These are phyloP conservation scores for Ilyonectria mors-panacis DNA, from an alignment of 2,329 filamentous ascomycete genomes.

Conservation along the genomic window DNA sequence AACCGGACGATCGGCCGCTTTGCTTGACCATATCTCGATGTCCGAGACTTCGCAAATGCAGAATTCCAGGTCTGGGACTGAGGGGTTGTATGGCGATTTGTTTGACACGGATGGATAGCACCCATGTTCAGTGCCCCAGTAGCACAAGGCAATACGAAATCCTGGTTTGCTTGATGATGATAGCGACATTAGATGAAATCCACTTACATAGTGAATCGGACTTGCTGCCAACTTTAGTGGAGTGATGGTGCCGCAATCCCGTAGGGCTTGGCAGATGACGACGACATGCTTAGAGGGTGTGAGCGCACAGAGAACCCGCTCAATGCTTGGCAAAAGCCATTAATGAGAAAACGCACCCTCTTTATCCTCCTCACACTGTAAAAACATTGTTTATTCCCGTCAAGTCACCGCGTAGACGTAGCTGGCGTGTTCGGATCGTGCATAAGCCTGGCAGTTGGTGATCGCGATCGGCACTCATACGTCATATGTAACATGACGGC, in stretches of 20 bases:
- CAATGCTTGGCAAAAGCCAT: neutral
- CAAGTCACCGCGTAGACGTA: neutral
- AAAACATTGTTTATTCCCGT: neutral
- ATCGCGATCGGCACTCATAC: neutral
- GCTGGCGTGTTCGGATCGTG: neutral
- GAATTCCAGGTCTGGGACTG: neutral
- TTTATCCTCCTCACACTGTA: neutral
- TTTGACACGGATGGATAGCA: neutral
- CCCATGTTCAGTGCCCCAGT: neutral
- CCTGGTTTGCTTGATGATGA: no score
- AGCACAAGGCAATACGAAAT: neutral
- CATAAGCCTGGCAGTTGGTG: neutral
- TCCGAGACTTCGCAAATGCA: neutral
- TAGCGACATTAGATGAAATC: no score
- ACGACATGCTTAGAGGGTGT: neutral
- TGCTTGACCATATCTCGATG: neutral
- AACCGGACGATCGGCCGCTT: neutral
- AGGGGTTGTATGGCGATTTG: no score
- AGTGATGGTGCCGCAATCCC: no score
- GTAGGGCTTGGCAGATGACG: neutral
- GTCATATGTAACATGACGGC: neutral
- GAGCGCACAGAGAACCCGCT: neutral
- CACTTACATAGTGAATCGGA: neutral
- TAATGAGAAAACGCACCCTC: neutral
- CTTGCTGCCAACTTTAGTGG: no score